Evolutionary conservation across 2,329 filamentous ascomycete species (phyloP).

Genomic region (Trichoderma arundinaceum): DNA sequence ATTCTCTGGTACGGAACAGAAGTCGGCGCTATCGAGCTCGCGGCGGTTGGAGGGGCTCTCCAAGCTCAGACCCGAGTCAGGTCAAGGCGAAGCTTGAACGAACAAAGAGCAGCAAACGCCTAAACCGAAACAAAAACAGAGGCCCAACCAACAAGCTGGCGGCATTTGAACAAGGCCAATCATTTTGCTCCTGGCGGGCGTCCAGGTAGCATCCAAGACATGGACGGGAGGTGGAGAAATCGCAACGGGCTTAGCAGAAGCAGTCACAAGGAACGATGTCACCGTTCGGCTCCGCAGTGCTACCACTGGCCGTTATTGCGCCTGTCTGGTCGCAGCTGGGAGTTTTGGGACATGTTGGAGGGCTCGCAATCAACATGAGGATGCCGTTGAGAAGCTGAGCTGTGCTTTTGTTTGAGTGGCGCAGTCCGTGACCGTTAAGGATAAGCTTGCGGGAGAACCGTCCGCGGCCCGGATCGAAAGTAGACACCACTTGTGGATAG

Average conservation of each 20-base stretch:
- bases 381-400: too few species aligned
- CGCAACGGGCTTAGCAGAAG: slow-evolving; percentile 3
- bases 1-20: too few species aligned
- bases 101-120: not conserved
- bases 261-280: slow-evolving; percentile 2
- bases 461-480: too few species aligned
- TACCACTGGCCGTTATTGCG: slow-evolving; percentile 6
- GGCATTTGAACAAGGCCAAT: too few species aligned
- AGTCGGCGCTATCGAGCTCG: too few species aligned
- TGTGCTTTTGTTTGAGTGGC: too few species aligned
- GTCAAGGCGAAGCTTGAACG: not conserved
- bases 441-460: too few species aligned
- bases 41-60: not conserved
- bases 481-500: too few species aligned
- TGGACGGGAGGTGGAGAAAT: slow-evolving; percentile 13
- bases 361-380: not conserved
- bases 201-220: slow-evolving; percentile 7
- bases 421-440: too few species aligned
- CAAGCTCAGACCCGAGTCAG: not conserved
- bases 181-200: not conserved
- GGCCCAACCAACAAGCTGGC: too few species aligned
- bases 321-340: not conserved
- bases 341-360: too few species aligned
- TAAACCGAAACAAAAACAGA: not conserved
- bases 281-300: slow-evolving; percentile 7